Conservation (phyloP, 768 basidiomycete genomes). For the Suillus spraguei region DNA sequence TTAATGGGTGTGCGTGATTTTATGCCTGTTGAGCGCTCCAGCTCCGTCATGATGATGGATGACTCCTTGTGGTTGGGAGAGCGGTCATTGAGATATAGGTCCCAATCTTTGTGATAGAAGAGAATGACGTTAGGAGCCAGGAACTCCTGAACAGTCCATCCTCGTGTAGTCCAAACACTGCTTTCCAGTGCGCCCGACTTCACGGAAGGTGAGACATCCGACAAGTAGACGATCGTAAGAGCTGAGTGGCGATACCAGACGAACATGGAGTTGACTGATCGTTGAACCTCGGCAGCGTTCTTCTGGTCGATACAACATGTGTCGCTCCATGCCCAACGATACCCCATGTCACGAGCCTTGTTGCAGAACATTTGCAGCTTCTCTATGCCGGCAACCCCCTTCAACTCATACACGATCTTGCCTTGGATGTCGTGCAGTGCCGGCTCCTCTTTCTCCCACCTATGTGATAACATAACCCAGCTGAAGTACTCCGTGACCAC, state of each 20-base stretch:
- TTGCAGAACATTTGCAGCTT: background rate
- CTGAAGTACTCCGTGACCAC: background rate
- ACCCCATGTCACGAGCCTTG: background rate
- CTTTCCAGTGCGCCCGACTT: background rate
- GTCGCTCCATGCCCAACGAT: background rate
- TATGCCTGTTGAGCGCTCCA: slow-evolving; percentile 1
- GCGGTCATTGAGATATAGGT: background rate
- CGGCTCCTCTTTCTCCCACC: background rate
- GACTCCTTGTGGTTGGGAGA: background rate
- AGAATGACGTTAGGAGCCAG: background rate
- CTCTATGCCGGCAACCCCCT: background rate
- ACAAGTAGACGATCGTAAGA: background rate
- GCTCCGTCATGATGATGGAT: background rate
- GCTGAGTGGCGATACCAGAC: background rate
- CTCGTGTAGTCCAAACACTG: background rate
- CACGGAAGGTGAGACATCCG: background rate
- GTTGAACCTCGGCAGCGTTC: background rate
- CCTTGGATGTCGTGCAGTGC: background rate
- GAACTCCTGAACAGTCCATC: slow-evolving; percentile 1
- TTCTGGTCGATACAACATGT: background rate
- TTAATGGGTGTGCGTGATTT: background rate
- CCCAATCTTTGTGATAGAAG: background rate
- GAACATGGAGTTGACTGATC: slow-evolving; percentile 1
- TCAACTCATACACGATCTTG: background rate
- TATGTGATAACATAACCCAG: background rate